Evolutionary conservation across 805 yeast genomes (phyloP).

Genomic region (Alloascoidea africana): DNA sequence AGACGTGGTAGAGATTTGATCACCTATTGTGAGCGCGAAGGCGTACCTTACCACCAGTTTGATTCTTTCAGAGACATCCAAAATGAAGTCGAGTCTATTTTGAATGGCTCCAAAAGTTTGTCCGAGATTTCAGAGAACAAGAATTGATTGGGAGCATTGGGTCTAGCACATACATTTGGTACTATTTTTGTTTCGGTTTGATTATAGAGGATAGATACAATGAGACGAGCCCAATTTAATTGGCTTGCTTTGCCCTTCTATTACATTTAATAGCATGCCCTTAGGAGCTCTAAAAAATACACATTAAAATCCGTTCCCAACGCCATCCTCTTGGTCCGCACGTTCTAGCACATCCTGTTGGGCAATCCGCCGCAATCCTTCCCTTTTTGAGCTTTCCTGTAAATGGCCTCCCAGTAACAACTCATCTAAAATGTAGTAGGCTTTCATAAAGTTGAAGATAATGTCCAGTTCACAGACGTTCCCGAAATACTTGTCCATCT

Average conservation of each 20-base stretch:
- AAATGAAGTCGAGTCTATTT: conserved; percentile 37
- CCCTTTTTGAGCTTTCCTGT: conserved; percentile 70
- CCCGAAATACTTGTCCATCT: conserved; percentile 91
- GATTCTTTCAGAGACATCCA: conserved; percentile 64
- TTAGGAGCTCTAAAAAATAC: no score
- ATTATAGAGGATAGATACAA: no score
- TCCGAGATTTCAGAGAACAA: no score
- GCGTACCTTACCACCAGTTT: conserved; percentile 77
- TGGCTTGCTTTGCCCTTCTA: no score
- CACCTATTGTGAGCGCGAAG: conserved; percentile 65
- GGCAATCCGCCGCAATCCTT: conserved; percentile 58
- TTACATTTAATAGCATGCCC: no score
- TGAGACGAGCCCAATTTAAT: no score
- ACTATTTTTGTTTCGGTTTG: no score
- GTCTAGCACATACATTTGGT: no score
- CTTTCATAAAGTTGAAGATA: conserved; percentile 88
- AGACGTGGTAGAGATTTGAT: conserved; percentile 85
- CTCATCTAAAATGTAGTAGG: conserved; percentile 86
- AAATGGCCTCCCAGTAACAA: conserved; percentile 77
- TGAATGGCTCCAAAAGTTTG: conserved; percentile 25
- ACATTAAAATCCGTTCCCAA: conserved; percentile 16
- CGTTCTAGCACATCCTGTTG: conserved; percentile 82
- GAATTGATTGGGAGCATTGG: no score
- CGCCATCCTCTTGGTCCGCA: conserved; percentile 50
- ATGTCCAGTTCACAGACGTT: conserved; percentile 95